These are phyloP conservation scores for Baudoinia panamericana DNA, from an alignment of 495 filamentous ascomycete genomes.

Conservation along the genomic window DNA sequence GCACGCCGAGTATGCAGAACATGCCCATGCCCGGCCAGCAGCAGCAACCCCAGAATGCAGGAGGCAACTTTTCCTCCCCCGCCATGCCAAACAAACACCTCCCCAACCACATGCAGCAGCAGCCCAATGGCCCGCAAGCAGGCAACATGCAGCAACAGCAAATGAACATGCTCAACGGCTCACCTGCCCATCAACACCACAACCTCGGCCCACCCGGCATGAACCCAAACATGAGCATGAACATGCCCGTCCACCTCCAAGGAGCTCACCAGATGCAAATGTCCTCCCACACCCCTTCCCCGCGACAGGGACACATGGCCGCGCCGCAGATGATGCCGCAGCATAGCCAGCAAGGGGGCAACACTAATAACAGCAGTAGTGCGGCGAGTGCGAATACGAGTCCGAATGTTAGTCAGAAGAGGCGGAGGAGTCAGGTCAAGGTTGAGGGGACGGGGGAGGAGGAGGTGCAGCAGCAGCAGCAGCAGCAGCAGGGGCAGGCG, in stretches of 20 bases:
- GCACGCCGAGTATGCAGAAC: constrained; percentile 13
- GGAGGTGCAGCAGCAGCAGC: constrained; percentile 17
- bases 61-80: constrained; percentile 43
- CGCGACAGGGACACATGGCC: constrained; percentile 43
- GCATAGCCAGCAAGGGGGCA: constrained; percentile 57
- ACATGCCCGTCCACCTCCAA: too few relatives aligned
- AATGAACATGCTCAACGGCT: constrained; percentile 32
- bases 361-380: constrained; percentile 47
- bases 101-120: constrained; percentile 30
- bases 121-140: not conserved
- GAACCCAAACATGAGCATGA: not conserved
- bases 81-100: constrained; percentile 41
- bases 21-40: constrained; percentile 11
- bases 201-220: constrained; percentile 3
- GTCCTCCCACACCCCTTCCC: constrained; percentile 26
- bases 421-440: constrained; percentile 66
- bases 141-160: too few relatives aligned
- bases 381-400: constrained; percentile 74
- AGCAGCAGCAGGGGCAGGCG: constrained; percentile 20
- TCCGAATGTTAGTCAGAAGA: constrained; percentile 58
- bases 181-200: constrained; percentile 41
- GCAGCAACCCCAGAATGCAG: too few relatives aligned
- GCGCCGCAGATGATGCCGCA: constrained; percentile 57
- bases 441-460: constrained; percentile 50
- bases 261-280: constrained; percentile 3